Percentiles rank a stretch among this genome's conserved stretches.
phyloP scores from a whole-genome alignment of 805 yeast genomes.

The Candida lessepsii region DNA sequence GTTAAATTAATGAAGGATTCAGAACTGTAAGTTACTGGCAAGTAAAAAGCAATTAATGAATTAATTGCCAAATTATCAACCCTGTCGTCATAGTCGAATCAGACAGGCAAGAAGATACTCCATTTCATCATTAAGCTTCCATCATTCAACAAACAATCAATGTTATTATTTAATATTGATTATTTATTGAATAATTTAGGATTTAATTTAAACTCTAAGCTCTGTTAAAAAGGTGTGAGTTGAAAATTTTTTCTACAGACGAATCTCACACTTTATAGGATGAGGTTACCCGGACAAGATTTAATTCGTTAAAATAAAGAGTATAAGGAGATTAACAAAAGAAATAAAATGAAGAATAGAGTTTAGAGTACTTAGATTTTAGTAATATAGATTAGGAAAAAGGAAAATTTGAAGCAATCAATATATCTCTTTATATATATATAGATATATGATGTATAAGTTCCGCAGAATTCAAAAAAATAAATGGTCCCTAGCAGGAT shows the following conservation, averaged over 20 bases:
- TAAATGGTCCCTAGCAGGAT: constrained; percentile 79
- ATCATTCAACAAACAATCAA: not conserved
- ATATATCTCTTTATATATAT: too few relatives aligned
- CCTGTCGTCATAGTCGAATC: constrained; percentile 93
- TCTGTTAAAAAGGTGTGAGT: constrained; percentile 7
- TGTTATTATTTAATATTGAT: too few relatives aligned
- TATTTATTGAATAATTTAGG: not conserved
- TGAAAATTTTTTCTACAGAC: constrained; percentile 3
- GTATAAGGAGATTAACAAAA: too few relatives aligned
- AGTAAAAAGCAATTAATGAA: constrained; percentile 63
- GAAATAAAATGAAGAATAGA: too few relatives aligned
- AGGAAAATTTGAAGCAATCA: too few relatives aligned
- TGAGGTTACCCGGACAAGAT: constrained; percentile 5
- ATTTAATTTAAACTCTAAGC: constrained; percentile 7
- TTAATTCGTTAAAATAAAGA: too few relatives aligned
- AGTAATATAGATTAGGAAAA: too few relatives aligned
- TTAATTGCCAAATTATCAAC: constrained; percentile 52
- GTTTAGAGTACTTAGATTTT: too few relatives aligned
- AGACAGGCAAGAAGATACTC: constrained; percentile 86
- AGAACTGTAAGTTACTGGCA: constrained; percentile 80
- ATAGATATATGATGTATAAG: too few relatives aligned
- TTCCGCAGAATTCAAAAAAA: constrained; percentile 2
- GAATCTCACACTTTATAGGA: constrained; percentile 1
- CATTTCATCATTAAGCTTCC: constrained; percentile 36
- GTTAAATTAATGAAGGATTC: constrained; percentile 37